Base-by-base conservation (phyloP, 2,329 filamentous ascomycete species). In the Metarhizium robertsii region DNA sequence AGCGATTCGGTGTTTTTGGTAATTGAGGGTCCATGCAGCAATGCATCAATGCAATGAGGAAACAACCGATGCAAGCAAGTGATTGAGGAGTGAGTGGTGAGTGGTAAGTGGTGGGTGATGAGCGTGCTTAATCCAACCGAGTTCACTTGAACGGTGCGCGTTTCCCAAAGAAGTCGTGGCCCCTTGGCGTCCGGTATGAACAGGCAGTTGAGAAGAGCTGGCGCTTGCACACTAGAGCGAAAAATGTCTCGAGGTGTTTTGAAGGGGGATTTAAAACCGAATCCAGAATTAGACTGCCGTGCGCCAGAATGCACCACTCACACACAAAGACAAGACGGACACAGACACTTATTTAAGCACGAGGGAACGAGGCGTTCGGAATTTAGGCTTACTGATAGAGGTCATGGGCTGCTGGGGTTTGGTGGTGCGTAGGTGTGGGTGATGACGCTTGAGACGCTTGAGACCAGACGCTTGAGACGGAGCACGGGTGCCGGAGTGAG, bases 1-100 rank as follows among this genome's bases (percentile, higher is more conserved):
- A 83, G 78, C 70, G 57, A 25, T 50, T 14, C 49, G 13, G 38
- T 40, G 13, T 36, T 8, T 36, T 36, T 13, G 2, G 38, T 13
- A 40, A 11, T 7, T 34, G 6, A 34, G 32, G 32, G 0, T 11
- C 32, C 7, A 34, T 34, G 32, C 32, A 40, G 11, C 18, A 11
- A 18, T 16, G 50, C 7, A 32, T 42, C 16, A 48, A 29, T 20
- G 43, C 7, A 11, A 25, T 46, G 13, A 46, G 43, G 7, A n/a
- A 46, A 18, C 34, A 13, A 36, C 34, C 2, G 13, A 40, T 5
- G 38, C 14, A 40, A 40, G 38, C 38, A 16, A 40, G 38, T 16
- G 10, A n/a, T 13, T 40, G 38, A 40, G 34, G 4, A 13, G 7
- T 40, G 38, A 16, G 11, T 40, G 14, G 38, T 40, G 38, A 40